Evolutionary conservation across 2,329 filamentous ascomycete genomes (phyloP), one percentile per base, ranked within the genome.

Genomic region (Fusarium chuoi): DNA sequence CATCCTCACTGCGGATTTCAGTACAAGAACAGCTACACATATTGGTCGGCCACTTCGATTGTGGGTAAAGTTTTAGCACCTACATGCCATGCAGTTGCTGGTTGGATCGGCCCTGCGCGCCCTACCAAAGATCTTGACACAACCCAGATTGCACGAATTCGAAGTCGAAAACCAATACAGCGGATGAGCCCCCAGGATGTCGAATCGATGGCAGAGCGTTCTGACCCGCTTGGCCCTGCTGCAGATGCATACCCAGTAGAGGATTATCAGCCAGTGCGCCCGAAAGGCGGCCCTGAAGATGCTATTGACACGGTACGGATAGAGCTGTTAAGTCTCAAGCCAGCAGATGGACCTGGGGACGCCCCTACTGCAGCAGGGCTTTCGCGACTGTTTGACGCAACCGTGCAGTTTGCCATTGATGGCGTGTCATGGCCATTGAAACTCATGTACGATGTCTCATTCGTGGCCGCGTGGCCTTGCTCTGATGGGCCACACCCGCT

Each of bases 61-160:
- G 90, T 95, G 6, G 93, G 92, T 42, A 94, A 94, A 78, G 92
- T 95, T 6, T 85, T 95, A 13, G 92, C 90, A 44, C 90, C 92
- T 30, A 94, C 92, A 1, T 93, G 93, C 75, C 89, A 88, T 71
- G 88, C 92, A 62, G 87, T 93, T 26, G 92, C 89, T 48, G 93
- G 93, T 30, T 95, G 93, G 93, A 85, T 94, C 44, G 93, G 93
- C 0, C 93, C 93, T 5, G 92, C 91, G 36, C 88, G 91, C 13
- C 91, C 91, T 28, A 92, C 91, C 5, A 83, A 86, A 7, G 91
- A 94, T 78, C 87, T 95, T 7, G 87, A 86, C 55, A 88, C 90
- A 42, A 91, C 90, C 5, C 91, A 94, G 80, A 93, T 93, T 70
- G 91, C 92, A 1, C 87, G 91, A 39, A 89, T 94, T 64, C 89